Base-by-base conservation (phyloP, 495 filamentous ascomycete genomes). In the Aspergillus saccharolyticus region DNA sequence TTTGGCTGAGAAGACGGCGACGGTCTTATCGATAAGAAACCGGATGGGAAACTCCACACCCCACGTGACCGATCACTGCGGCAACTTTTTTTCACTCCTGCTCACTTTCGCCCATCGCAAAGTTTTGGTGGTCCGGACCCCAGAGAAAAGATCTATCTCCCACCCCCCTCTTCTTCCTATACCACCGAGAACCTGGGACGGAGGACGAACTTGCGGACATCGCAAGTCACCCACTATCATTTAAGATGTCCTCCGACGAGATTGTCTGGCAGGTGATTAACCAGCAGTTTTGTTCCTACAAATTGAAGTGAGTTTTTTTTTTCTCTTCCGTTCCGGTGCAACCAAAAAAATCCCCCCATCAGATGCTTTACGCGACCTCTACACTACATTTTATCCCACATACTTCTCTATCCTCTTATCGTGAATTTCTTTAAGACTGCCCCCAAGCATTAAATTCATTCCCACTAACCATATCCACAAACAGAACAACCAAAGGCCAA, bases 191-290 rank as follows among this genome's bases (percentile, higher is more conserved):
- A n/a, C n/a, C n/a, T n/a, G n/a, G n/a, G n/a, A n/a, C n/a, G n/a
- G n/a, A n/a, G n/a, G n/a, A n/a, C n/a, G n/a, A n/a, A n/a, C 25
- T 28, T 28, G 25, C 25, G 25, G 4, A 28, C 9, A 3, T 9
- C 3, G 25, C 25, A 39, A 39, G 33, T 39, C 7, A 39, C 7
- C 33, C 4, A 28, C 9, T 28, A 28, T 28, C 25, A 3, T 28
- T 39, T 58, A 71, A 61, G 17, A 89, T 86, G 81, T 83, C 88
- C 63, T 96, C 90, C 46, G 94, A 98, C 80, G 94, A 97, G 72
- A 95, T 98, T 62, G 90, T 98, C 64, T 98, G 94, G 94, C 87
- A 92, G 66, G 85, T 95, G 54, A 96, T 96, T 55, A 90, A 91
- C 71, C 86, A 97, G 74, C 90, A 96, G 72, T 96, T 97, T 70